These are phyloP conservation scores for Trichoderma afroharzianum DNA, from an alignment of 2,329 filamentous ascomycete genomes.

Conservation along the genomic window DNA sequence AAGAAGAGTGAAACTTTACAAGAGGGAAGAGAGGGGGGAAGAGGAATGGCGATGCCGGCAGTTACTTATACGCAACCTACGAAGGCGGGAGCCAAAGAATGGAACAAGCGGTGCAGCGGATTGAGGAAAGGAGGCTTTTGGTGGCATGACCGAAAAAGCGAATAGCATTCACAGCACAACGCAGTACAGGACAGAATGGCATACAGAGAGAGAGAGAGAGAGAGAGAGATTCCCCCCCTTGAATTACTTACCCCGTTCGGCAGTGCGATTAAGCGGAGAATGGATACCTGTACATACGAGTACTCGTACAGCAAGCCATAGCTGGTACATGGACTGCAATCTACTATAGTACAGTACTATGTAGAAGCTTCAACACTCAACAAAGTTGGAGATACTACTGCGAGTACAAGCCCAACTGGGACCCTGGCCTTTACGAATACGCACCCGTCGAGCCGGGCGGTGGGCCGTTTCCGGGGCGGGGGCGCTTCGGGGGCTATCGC, in stretches of 20 bases:
- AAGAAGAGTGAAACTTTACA: neutral
- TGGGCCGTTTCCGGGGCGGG: conserved; percentile 8
- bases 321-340: neutral
- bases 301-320: neutral
- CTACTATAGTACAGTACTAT: no score
- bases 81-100: neutral
- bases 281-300: neutral
- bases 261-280: conserved; percentile 11
- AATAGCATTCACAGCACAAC: neutral
- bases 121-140: neutral
- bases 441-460: conserved; percentile 5
- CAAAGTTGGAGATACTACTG: neutral
- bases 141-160: neutral
- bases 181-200: neutral
- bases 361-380: neutral
- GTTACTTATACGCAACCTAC: neutral
- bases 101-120: neutral
- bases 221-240: neutral
- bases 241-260: neutral
- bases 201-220: neutral
- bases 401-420: neutral
- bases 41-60: neutral
- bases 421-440: conserved; percentile 8
- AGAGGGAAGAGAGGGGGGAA: neutral
- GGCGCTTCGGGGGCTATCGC: neutral